These are phyloP conservation scores for Podospora conica DNA, from an alignment of 495 filamentous ascomycete genomes.

Conservation along the genomic window DNA sequence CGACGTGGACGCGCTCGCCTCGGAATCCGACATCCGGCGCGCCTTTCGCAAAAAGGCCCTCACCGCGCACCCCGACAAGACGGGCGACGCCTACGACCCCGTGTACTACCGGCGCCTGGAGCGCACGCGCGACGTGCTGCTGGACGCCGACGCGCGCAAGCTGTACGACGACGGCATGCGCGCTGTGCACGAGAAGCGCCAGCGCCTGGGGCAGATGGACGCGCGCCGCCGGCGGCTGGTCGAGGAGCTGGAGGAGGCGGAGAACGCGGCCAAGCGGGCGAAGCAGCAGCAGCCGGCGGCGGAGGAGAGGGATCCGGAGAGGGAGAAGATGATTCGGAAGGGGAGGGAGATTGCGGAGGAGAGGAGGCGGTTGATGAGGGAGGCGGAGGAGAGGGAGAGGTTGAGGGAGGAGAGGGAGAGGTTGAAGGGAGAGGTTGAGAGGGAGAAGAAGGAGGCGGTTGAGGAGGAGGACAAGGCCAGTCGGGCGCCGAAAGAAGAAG, in stretches of 20 bases:
- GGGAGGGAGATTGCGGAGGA: constrained; percentile 30
- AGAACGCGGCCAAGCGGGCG: constrained; percentile 26
- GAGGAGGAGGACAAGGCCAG: constrained; percentile 3
- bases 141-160: constrained; percentile 32
- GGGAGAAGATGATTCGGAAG: constrained; percentile 18
- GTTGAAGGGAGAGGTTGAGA: constrained; percentile 13
- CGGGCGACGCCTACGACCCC: constrained; percentile 40
- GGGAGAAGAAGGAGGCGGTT: constrained; percentile 6
- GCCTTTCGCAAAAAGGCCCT: constrained; percentile 41
- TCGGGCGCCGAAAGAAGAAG: constrained; percentile 6
- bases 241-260: constrained; percentile 34
- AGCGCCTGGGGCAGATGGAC: constrained; percentile 22
- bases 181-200: constrained; percentile 34
- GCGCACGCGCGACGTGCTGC: constrained; percentile 40
- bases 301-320: constrained; percentile 11
- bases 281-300: constrained; percentile 7
- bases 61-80: constrained; percentile 48
- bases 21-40: constrained; percentile 40
- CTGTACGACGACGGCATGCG: constrained; percentile 38
- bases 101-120: constrained; percentile 43
- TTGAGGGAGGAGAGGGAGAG: constrained; percentile 14
- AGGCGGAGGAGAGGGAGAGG: constrained; percentile 38
- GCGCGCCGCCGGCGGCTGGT: constrained; percentile 29
- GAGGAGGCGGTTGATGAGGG: constrained; percentile 29
- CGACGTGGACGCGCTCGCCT: constrained; percentile 33